Base-by-base conservation (phyloP, 371 early-diverging fungal genomes). In the Coemansia sp. region DNA sequence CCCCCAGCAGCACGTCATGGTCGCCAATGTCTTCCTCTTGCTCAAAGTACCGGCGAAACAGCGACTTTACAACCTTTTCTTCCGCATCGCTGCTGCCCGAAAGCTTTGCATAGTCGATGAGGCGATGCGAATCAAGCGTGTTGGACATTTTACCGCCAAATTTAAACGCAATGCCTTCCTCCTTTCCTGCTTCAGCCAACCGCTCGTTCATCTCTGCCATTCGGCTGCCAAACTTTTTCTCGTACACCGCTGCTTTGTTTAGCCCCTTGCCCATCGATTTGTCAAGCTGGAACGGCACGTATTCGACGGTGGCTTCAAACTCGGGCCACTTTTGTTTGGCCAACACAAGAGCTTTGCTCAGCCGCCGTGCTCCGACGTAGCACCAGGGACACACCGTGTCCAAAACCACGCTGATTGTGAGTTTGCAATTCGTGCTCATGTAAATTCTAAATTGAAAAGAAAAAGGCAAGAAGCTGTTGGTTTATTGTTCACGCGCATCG, bases 341-440 rank as follows among this genome's bases (percentile, higher is more conserved):
- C 39, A 72, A 56, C 1, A 65, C 62, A 37, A 90, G 84, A 11
- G 91, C 91, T 68, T 77, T 84, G 69, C 89, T 88, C 4, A 91
- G 67, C 25, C 89, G 84, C 9, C 85, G 85, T 70, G 89, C 88
- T 65, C 91, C 89, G 21, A 90, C 72, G 69, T 83, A 90, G 67
- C 89, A 90, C 86, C 86, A 89, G 9, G 88, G 89, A 61, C 89
- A 89, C 28, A 85, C 74, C 48, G 78, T 84, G 71, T 89, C 89
- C 9, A 82, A 75, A 26, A 86, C 84, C 54, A 57, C 20, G 18
- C 57, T 30, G 39, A 57, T 39, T 5, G 11, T 30, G 37, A 57
- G 57, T 21, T 6, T 20, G 26, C 16, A 23, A 12, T 21, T 21
- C 26, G 53, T 16, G 53, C 18, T 21, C 53, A 53, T 53, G 20